Percentiles rank a stretch among this genome's conserved stretches.
Evolutionary conservation across 768 basidiomycete genomes (phyloP).

Genomic region (Psilocybe tampanensis): DNA sequence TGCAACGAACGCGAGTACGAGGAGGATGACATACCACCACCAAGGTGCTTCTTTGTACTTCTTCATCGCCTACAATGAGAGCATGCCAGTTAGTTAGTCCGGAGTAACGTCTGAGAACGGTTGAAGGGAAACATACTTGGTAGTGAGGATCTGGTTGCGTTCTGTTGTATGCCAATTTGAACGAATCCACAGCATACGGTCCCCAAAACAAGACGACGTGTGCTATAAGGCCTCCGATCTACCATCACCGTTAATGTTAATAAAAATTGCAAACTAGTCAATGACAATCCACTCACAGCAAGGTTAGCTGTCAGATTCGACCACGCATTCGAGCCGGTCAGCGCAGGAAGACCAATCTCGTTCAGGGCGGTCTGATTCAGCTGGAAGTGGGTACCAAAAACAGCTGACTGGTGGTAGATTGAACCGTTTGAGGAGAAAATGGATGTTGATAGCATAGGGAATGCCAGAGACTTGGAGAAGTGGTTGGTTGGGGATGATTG

Average conservation of each 20-base stretch:
- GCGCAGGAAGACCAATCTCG: slow-evolving; percentile 47
- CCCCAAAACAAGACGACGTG: slow-evolving; percentile 64
- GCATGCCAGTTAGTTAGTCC: background rate
- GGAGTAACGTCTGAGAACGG: background rate
- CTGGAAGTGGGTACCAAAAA: slow-evolving; percentile 52
- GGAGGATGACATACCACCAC: slow-evolving; percentile 60
- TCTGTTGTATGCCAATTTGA: slow-evolving; percentile 47
- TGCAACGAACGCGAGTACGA: slow-evolving; percentile 54
- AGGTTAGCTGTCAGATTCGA: slow-evolving; percentile 48
- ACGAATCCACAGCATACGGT: slow-evolving; percentile 47
- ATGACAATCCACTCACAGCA: slow-evolving; percentile 34
- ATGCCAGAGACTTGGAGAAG: slow-evolving; percentile 42
- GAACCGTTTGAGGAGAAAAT: slow-evolving; percentile 59
- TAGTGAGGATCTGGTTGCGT: slow-evolving; percentile 61
- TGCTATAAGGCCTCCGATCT: slow-evolving; percentile 64
- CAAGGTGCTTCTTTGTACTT: slow-evolving; percentile 62
- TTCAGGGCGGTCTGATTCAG: slow-evolving; percentile 58
- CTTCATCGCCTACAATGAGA: slow-evolving; percentile 51
- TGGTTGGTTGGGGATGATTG: background rate
- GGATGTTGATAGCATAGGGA: slow-evolving; percentile 63
- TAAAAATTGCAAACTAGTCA: background rate
- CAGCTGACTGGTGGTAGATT: slow-evolving; percentile 52
- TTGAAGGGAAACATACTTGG: slow-evolving; percentile 30
- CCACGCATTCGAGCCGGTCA: slow-evolving; percentile 60
- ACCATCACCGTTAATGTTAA: background rate